A percentile compares a stretch with the other conserved stretches of the same genome.
Conservation (phyloP, 2,329 filamentous ascomycete genomes). For the Pyrenophora seminiperda region DNA sequence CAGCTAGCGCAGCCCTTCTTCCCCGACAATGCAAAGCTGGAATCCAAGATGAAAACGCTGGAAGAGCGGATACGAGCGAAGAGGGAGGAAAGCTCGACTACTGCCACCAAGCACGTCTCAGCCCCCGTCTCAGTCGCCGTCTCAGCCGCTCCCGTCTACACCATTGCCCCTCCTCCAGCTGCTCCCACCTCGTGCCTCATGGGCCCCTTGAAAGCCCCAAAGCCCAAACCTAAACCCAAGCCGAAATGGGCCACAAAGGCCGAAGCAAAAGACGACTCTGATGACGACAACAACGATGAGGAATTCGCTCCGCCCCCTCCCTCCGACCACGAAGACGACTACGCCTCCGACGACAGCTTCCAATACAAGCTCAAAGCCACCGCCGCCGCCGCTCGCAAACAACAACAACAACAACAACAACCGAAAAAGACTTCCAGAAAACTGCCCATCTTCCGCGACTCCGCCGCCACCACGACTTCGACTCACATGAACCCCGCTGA, state of each 20-base stretch:
- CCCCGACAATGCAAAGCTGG: slow-evolving; percentile 79
- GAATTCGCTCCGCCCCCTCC: slow-evolving; percentile 48
- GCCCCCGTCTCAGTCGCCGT: slow-evolving; percentile 7
- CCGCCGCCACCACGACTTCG: slow-evolving; percentile 10
- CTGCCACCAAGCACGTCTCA: slow-evolving; percentile 19
- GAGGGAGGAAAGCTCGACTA: slow-evolving; percentile 36
- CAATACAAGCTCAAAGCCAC: slow-evolving; percentile 36
- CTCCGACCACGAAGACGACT: slow-evolving; percentile 47
- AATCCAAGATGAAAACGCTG: slow-evolving; percentile 59
- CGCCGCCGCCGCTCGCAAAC: slow-evolving; percentile 36
- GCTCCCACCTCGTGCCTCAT: slow-evolving; percentile 42
- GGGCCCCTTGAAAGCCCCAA: slow-evolving; percentile 37
- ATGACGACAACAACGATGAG: slow-evolving; percentile 52
- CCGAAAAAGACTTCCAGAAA: slow-evolving; percentile 41
- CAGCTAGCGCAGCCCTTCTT: slow-evolving; percentile 84
- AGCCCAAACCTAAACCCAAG: slow-evolving; percentile 22
- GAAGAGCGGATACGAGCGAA: slow-evolving; percentile 57
- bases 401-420: too few relatives aligned
- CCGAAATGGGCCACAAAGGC: slow-evolving; percentile 21
- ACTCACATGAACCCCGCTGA: slow-evolving; percentile 16
- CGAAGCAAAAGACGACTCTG: slow-evolving; percentile 25
- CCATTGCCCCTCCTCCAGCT: slow-evolving; percentile 5
- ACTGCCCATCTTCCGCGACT: slow-evolving; percentile 47
- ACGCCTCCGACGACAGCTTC: slow-evolving; percentile 47
- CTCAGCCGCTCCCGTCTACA: slow-evolving; percentile 15